Evolutionary conservation across 225 moss, liverwort and hornwort species (phyloP).

Genomic region (Marchantia polymorpha): DNA sequence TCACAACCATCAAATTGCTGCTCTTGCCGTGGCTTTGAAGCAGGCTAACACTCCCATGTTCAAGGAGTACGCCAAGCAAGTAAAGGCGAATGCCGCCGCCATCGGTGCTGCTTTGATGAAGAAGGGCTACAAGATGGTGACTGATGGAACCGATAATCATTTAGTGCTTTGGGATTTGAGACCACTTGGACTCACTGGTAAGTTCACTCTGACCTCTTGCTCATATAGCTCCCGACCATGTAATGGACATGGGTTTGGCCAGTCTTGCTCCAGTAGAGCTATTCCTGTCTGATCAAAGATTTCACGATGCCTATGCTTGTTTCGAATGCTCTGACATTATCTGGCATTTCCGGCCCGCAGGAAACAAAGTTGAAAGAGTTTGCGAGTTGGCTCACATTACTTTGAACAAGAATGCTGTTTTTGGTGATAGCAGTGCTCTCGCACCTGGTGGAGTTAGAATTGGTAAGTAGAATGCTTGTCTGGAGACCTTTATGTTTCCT

Average conservation of each 20-base stretch:
- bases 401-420: slow-evolving; percentile 92
- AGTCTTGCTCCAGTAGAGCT: too few relatives aligned
- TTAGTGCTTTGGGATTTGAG: slow-evolving; percentile 85
- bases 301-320: background rate
- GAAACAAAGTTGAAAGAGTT: slow-evolving; percentile 94
- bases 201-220: background rate
- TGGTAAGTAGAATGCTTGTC: slow-evolving; percentile 33
- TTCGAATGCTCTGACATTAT: background rate
- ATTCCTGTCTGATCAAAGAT: background rate
- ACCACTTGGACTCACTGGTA: slow-evolving; percentile 77
- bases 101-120: slow-evolving; percentile 66
- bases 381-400: slow-evolving; percentile 88
- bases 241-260: too few relatives aligned
- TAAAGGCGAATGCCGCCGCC: slow-evolving; percentile 78
- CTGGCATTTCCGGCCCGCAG: slow-evolving; percentile 13
- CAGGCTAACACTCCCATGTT: slow-evolving; percentile 83
- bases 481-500: background rate
- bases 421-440: slow-evolving; percentile 93
- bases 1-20: slow-evolving; percentile 92
- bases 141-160: slow-evolving; percentile 84
- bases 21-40: slow-evolving; percentile 84
- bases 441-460: slow-evolving; percentile 83
- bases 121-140: slow-evolving; percentile 91
- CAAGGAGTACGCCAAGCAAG: slow-evolving; percentile 87
- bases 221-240: background rate